These are phyloP conservation scores for Pseudopyrenochaeta lycopersici DNA, from an alignment of 2,329 filamentous ascomycete genomes.

Conservation along the genomic window DNA sequence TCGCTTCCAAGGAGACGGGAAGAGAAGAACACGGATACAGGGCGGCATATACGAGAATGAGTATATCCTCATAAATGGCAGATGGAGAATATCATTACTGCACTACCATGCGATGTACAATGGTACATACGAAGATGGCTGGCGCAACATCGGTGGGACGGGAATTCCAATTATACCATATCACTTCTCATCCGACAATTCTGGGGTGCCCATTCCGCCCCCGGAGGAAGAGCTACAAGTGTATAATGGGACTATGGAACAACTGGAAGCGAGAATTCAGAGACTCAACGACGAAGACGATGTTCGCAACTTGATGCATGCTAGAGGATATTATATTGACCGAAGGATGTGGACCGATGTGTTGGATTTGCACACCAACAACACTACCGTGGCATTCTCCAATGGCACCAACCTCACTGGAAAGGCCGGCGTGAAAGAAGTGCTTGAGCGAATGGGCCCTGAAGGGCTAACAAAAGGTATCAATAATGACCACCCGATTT, in stretches of 20 bases:
- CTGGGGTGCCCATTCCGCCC: constrained; percentile 27
- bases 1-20: constrained; percentile 31
- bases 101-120: constrained; percentile 32
- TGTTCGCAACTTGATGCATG: constrained; percentile 35
- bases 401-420: constrained; percentile 17
- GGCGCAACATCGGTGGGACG: constrained; percentile 27
- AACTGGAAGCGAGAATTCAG: constrained; percentile 21
- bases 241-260: constrained; percentile 18
- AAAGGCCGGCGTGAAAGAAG: constrained; percentile 18
- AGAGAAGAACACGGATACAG: constrained; percentile 25
- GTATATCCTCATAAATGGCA: constrained; percentile 14
- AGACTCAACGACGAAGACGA: constrained; percentile 34
- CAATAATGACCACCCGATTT: constrained; percentile 36
- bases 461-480: constrained; percentile 30
- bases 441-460: constrained; percentile 31
- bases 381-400: constrained; percentile 15
- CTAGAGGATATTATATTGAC: constrained; percentile 34
- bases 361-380: constrained; percentile 26
- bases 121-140: constrained; percentile 27
- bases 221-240: constrained; percentile 8
- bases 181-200: constrained; percentile 30
- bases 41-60: constrained; percentile 37
- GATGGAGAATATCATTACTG: constrained; percentile 29
- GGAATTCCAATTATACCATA: constrained; percentile 29
- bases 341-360: constrained; percentile 37